Evolutionary conservation across 73 alveolate species (phyloP).

Genomic region (Tetrahymena elliotti): DNA sequence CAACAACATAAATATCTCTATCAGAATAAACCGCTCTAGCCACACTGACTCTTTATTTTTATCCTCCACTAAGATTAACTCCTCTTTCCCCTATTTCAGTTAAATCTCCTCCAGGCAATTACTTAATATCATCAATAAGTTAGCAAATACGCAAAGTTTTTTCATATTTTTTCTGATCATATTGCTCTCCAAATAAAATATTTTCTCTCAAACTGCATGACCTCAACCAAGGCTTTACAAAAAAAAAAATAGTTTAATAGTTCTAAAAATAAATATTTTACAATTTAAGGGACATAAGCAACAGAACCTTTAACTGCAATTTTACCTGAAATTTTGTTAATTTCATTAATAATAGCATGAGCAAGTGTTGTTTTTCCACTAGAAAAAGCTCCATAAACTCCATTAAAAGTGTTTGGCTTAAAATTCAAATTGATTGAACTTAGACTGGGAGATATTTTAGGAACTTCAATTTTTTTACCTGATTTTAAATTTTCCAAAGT

Average conservation of each 20-base stretch:
- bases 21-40: slow-evolving; percentile 93
- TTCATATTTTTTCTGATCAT: not conserved
- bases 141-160: not conserved
- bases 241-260: too few relatives aligned
- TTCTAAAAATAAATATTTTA: too few relatives aligned
- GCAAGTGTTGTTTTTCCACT: not conserved
- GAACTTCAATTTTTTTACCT: not conserved
- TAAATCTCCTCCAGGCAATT: slow-evolving; percentile 76
- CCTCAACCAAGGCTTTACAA: not conserved
- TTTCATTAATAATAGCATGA: not conserved
- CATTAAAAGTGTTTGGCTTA: not conserved
- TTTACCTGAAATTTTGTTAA: not conserved
- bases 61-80: slow-evolving; percentile 89
- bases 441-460: not conserved
- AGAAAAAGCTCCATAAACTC: not conserved
- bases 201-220: not conserved
- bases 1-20: slow-evolving; percentile 71
- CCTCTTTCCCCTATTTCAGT: slow-evolving; percentile 96
- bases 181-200: not conserved
- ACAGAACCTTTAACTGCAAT: not conserved
- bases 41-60: slow-evolving; percentile 83
- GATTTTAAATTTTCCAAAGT: not conserved
- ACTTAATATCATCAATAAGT: slow-evolving; percentile 66
- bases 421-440: too few relatives aligned
- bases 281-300: not conserved